Evolutionary conservation across 768 basidiomycete species (phyloP), one percentile per base, ranked within the genome.

Genomic region (Termitomyces sp.): DNA sequence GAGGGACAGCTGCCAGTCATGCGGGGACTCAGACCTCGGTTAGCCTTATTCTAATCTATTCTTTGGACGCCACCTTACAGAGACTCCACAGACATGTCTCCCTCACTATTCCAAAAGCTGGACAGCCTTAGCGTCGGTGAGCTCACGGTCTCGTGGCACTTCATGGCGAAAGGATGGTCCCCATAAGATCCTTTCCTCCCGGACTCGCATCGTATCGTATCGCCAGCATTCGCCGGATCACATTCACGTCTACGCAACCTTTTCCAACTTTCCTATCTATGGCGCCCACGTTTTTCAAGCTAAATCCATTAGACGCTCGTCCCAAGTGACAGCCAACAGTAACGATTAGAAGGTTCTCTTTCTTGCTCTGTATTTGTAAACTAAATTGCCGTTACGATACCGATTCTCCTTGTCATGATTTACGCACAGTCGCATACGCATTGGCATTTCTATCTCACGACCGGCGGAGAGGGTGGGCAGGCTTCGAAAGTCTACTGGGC

Each of bases 51-150:
- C 48, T 9, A 32, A 33, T 22, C 36, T 20, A 24, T 58, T 32
- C 36, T 38, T 42, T 22, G 1, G 15, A 55, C 40, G 16, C 24
- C 63, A 57, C 36, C 32, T 49, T 46, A 36, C 56, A 39, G 7
- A 16, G 44, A 39, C n/a, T 32, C 13, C 11, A 45, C 69, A 91
- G 89, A 91, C 70, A 81, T 91, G 84, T 89, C 88, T 33, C 81
- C 82, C 9, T 76, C 78, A 7, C 68, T 88, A 38, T 91, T 91
- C 73, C 3, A 82, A 67, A 63, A 82, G 60, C 68, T 91, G 50
- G 82, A 73, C 18, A 32, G 67, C 5, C 81, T 88, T 49, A 69
- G 64, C 60, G 68, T 71, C 11, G 89, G 89, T 36, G 78, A 78
- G 44, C 69, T 90, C 39, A 59, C 67, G n/a, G 76, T 90, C 63